Evolutionary conservation across 2,329 filamentous ascomycete species (phyloP), one percentile per base, ranked within the genome.

Genomic region (Exutisphaerella laricina): DNA sequence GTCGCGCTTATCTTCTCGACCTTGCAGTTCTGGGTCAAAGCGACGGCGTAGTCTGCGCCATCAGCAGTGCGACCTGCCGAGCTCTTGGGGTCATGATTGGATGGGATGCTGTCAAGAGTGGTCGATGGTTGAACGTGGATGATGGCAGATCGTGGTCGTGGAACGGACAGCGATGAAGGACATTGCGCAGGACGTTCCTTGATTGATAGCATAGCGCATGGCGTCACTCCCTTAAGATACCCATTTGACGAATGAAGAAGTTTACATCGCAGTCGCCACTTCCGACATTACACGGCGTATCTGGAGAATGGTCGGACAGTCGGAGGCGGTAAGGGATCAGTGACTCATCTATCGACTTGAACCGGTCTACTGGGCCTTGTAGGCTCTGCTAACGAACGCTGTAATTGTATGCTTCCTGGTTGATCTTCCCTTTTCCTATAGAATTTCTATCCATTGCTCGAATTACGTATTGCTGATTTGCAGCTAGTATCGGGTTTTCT

Each of bases 31-130:
- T 94, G 32, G 78, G 80, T 0, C 71, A 75, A 20, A 76, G 78
- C 42, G 86, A 92, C 61, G 74, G 71, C 9, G 73, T 92, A 5
- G 75, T 94, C 1, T 94, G 88, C 58, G 84, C 81, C 2, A 82
- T 89, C 17, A 86, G 82, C 54, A 78, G 81, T 49, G 62, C 66
- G 12, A 70, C 62, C 3, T 94, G 88, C 62, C 75, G 85, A 16
- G 58, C 94, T 40, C 62, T 94, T 49, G 88, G 78, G 2, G 85
- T 94, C 29, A 88, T 94, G 82, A 80, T 92, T 79, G 88, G 88
- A 0, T 89, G 85, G 85, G 82, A 89, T 26, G 73, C 71, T 21
- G 73, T 88, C 48, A 69, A 70, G 23, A 63, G 72, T 13, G 73
- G 71, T 1, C 70, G 72, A 32, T 94, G 87, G 85, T 72, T 79